Base-by-base conservation (phyloP, 208 protist genomes). In the Naegleria gruberi region DNA sequence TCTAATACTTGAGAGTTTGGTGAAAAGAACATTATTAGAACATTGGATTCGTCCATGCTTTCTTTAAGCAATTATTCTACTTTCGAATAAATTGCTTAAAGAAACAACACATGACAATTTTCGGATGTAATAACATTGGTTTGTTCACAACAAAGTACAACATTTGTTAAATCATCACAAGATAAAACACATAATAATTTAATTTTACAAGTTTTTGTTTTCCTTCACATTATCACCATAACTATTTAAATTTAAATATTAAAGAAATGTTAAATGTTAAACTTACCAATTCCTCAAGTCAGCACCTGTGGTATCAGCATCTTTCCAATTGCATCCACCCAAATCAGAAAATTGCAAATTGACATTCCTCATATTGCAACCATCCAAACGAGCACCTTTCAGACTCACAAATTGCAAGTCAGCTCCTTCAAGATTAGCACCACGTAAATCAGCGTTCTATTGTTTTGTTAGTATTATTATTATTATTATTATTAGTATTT, bases 271-370 rank as follows among this genome's bases (percentile, higher is more conserved):
- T 65, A 10, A 65, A 65, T 30, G 30, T 4, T 65, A 23, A 10
- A 65, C 51, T 65, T 65, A 65, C 51, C 51, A 65, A 65, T 77
- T 77, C 30, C 65, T 77, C 17, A 77, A 37, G 44, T 83, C 40
- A 30, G 37, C 77, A 44, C 77, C 77, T 44, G n/a, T 44, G 7
- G 37, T 83, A 44, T 44, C 77, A 44, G 77, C 77, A 44, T 83
- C 77, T 17, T 44, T 41, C 40, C n/a, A 83, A 43, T 83, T 83
- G 26, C 77, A 83, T 37, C 77, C 77, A 26, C 77, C 77, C 12
- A 83, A 37, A 44, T 83, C 40, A 44, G 77, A 41, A 44, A 83
- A 83, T 44, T 83, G 77, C 12, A 83, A 44, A 83, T 83, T 83
- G 7, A 44, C 77, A 83, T 83, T 83, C 17, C 40, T 41, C 15